Evolutionary conservation across 352 stramenopile species (phyloP).

Genomic region (Globisporangium splendens): DNA sequence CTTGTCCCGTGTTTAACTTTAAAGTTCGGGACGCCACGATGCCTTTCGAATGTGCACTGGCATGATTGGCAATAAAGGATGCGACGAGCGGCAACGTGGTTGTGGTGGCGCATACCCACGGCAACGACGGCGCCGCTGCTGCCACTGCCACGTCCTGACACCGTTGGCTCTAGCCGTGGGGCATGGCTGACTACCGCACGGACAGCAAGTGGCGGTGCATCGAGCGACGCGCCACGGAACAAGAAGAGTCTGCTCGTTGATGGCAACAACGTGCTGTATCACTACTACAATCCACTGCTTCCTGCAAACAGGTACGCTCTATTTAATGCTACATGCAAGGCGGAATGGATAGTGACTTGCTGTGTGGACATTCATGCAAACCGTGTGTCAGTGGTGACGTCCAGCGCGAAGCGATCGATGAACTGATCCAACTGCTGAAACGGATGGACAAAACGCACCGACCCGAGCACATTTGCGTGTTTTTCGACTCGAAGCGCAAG

Average conservation of each 20-base stretch:
- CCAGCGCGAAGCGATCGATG: slow-evolving; percentile 38
- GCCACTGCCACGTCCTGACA: neutral
- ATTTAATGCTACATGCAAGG: neutral
- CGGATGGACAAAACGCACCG: slow-evolving; percentile 46
- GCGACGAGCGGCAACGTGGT: slow-evolving; percentile 7
- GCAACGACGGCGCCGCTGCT: neutral
- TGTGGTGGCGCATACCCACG: neutral
- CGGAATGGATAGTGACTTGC: neutral
- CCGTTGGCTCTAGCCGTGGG: neutral
- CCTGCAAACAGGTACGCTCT: slow-evolving; percentile 28
- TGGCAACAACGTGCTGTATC: slow-evolving; percentile 62
- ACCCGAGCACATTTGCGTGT: slow-evolving; percentile 49
- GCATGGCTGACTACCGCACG: neutral
- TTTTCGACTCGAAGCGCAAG: slow-evolving; percentile 53
- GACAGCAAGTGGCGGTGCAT: neutral
- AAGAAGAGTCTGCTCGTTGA: slow-evolving; percentile 56
- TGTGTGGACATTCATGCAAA: slow-evolving; percentile 3
- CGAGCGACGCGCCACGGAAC: slow-evolving; percentile 1
- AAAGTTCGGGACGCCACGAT: neutral
- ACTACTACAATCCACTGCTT: slow-evolving; percentile 49
- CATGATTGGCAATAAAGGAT: slow-evolving; percentile 9
- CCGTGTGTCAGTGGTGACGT: slow-evolving; percentile 24
- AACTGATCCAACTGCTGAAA: slow-evolving; percentile 36
- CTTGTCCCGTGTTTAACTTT: neutral
- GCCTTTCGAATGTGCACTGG: neutral